phyloP scores from a whole-genome alignment of 805 yeast species.

The Kodamaea leandrae region DNA sequence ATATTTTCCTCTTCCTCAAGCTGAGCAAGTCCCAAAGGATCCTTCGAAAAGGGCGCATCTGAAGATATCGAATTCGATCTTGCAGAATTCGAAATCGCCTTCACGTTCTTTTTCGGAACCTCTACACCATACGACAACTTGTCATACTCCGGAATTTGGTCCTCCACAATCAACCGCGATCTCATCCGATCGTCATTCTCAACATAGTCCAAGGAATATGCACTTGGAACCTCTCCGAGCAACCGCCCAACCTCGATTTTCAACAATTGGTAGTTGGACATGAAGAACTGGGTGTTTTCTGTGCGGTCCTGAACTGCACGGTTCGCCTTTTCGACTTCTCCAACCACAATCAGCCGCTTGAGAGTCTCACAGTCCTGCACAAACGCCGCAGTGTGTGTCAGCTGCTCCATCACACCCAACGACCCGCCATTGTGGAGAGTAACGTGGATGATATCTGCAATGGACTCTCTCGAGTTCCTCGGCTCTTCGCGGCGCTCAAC shows the following conservation, averaged over 20 bases:
- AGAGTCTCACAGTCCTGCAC: constrained; percentile 36
- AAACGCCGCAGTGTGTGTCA: constrained; percentile 30
- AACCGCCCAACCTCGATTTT: constrained; percentile 50
- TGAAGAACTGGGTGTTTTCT: constrained; percentile 53
- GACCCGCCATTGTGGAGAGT: constrained; percentile 37
- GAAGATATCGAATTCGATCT: too few species aligned
- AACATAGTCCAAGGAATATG: constrained; percentile 59
- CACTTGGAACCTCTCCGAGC: constrained; percentile 17
- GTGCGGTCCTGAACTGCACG: constrained; percentile 63
- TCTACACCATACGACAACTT: constrained; percentile 40
- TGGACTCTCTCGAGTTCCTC: not conserved
- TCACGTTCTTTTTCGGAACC: constrained; percentile 30
- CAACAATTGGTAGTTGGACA: constrained; percentile 46
- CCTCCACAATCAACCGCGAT: constrained; percentile 55
- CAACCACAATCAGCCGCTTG: constrained; percentile 33
- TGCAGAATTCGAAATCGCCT: constrained; percentile 12
- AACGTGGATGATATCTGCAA: constrained; percentile 31
- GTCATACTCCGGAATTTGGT: constrained; percentile 45
- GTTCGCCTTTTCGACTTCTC: constrained; percentile 49
- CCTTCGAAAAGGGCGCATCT: not conserved
- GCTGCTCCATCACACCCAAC: constrained; percentile 21
- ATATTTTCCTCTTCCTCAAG: constrained; percentile 10
- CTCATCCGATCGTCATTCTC: constrained; percentile 72
- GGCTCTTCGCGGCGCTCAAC: not conserved
- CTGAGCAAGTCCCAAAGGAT: not conserved